Evolutionary conservation across 2,329 filamentous ascomycete genomes (phyloP), one percentile per base, ranked within the genome.

Genomic region (Fusarium sp.): DNA sequence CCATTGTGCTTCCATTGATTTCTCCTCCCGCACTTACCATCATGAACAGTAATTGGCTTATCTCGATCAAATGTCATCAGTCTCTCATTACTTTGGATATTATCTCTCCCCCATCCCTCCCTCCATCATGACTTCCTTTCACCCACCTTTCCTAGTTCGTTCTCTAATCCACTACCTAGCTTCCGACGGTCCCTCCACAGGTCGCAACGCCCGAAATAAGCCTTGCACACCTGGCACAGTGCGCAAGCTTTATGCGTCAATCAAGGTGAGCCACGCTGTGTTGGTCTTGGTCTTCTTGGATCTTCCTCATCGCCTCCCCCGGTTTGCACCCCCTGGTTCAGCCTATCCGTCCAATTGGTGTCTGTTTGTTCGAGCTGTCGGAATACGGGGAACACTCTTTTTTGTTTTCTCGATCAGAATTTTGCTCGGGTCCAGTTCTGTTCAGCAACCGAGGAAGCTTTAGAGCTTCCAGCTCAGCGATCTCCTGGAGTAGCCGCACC

Each of bases 71-170:
- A 68, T 67, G 63, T 63, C 70, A 48, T 68, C 62, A 60, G 62
- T 60, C 65, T 76, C 52, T 52, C 45, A 42, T 54, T 55, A 34
- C 41, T 60, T 38, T 59, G 34, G 38, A 50, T 26, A 51, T 51
- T 44, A 39, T 52, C 52, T 51, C 41, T 68, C 51, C 64, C 62
- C 71, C 72, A 66, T 75, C 65, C 72, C 65, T 75, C 65, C 72
- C 65, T 66, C 72, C 74, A 75, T 73, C 64, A 63, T 61, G 71
- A 75, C 60, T 68, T 74, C 73, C 73, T 69, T 75, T 60, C 73
- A 61, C 64, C 73, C 68, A 74, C 68, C 52, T 73, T 67, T 67
- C 66, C 66, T 71, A 63, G 66, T 32, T 67, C 26, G n/a, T 69
- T 69, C 61, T 66, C 72, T 58, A 73, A 66, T 47, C 66, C 61